Percentiles rank a stretch among this genome's conserved stretches.
Evolutionary conservation across 176 grass and related monocot species (phyloP).

Genomic region (Bromus sterilis): DNA sequence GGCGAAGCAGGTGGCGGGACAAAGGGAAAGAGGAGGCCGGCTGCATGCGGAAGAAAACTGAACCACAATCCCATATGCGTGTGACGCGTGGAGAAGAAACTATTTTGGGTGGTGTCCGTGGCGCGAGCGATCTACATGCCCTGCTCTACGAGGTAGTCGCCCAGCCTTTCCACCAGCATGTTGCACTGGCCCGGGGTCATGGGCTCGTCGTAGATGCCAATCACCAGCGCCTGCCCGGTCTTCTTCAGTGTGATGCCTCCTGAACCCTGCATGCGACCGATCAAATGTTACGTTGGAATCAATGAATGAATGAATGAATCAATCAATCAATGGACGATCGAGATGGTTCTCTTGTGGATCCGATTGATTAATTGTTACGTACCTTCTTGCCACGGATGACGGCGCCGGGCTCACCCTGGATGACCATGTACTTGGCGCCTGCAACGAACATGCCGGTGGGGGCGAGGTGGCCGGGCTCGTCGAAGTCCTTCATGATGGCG

Average conservation of each 20-base stretch:
- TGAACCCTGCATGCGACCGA: too few species aligned
- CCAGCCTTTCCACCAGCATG: conserved; percentile 85
- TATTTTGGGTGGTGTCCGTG: too few species aligned
- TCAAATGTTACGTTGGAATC: too few species aligned
- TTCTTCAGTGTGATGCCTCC: conserved; percentile 85
- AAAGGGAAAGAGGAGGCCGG: neutral
- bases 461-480: conserved; percentile 77
- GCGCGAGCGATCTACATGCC: conserved; percentile 35
- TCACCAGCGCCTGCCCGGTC: conserved; percentile 66
- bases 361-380: neutral
- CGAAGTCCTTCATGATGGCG: conserved; percentile 80
- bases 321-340: too few species aligned
- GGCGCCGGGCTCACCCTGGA: conserved; percentile 79
- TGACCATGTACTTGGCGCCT: conserved; percentile 73
- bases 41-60: neutral
- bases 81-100: neutral
- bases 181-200: conserved; percentile 92
- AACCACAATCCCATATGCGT: conserved; percentile 3
- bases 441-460: conserved; percentile 66
- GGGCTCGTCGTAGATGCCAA: conserved; percentile 92
- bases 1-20: neutral
- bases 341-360: neutral
- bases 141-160: conserved; percentile 84
- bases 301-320: too few species aligned
- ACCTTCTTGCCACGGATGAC: conserved; percentile 98